Base-by-base conservation (phyloP, 805 yeast species). In the Metschnikowia borealis region DNA sequence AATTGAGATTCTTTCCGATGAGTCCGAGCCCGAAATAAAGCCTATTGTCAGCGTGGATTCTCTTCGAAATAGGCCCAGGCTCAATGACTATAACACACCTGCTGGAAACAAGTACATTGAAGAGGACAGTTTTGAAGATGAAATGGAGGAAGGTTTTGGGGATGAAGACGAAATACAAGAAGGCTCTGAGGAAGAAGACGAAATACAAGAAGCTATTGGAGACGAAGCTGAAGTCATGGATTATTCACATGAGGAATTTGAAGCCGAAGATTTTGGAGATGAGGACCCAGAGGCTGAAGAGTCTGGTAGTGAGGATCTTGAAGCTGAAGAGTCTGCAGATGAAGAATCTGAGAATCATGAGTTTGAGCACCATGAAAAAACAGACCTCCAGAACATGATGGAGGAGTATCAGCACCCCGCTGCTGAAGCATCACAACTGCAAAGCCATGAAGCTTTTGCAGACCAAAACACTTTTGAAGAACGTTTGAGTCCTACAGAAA, bases 1-100 rank as follows among this genome's bases (percentile, higher is more conserved):
- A 8, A 52, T 54, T 1, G 58, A 55, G 31, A 51, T 53, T 17
- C 33, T 52, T 15, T 49, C 53, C 7, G 56, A 52, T 20, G 53
- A 51, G 14, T 47, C 51, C 2, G 41, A 34, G 34, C 39, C 20
- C n/a, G 34, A 35, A 6, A 11, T 34, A 14, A 23, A 35, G 14
- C 17, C 36, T 2, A 26, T 15, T 26, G 26, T 31, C 29, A 34
- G 11, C 14, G n/a, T 11, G 26, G 18, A 17, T 8, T 18, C 14
- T 33, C 31, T 42, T 6, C 44, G 14, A 15, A 13, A 21, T 7
- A 42, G 31, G 20, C 45, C 37, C 17, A 32, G 31, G 11, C 38
- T 33, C 20, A n/a, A 21, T 32, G 44, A 41, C 44, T 21, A 33
- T 33, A n/a, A 15, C 18, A 21, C 11, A 33, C 18, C 6, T 15